A percentile compares a stretch with the other conserved stretches of the same genome.
Conservation (phyloP, 1,139 yeast species). For the Pichia sp. region DNA sequence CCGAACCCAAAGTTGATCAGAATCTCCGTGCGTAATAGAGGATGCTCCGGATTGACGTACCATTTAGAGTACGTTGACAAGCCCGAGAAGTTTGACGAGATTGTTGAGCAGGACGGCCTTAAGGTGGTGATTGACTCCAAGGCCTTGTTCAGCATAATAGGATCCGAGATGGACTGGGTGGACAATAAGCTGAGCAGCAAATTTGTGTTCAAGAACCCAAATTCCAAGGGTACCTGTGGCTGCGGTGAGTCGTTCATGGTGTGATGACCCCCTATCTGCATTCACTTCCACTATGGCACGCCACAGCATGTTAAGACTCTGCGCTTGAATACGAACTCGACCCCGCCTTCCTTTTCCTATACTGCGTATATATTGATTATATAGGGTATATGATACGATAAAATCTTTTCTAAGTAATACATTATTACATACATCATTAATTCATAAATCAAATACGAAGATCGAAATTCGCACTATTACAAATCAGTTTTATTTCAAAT, state of each 20-base stretch:
- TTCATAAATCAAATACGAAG: background rate
- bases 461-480: background rate
- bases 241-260: slow-evolving; percentile 99
- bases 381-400: background rate
- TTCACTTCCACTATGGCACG: background rate
- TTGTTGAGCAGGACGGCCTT: slow-evolving; percentile 89
- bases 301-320: background rate
- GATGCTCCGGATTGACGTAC: slow-evolving; percentile 93
- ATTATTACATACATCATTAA: background rate
- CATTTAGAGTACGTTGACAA: slow-evolving; percentile 82
- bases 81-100: slow-evolving; percentile 92
- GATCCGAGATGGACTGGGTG: slow-evolving; percentile 97
- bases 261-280: slow-evolving; percentile 30
- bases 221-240: slow-evolving; percentile 96
- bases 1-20: slow-evolving; percentile 88
- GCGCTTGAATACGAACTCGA: background rate
- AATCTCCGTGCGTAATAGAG: slow-evolving; percentile 92
- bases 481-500: background rate
- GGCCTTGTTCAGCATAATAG: slow-evolving; percentile 91
- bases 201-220: slow-evolving; percentile 90
- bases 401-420: slow-evolving; percentile 8
- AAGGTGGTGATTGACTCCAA: slow-evolving; percentile 91
- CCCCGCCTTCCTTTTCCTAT: background rate
- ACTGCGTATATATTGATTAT: background rate
- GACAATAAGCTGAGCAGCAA: slow-evolving; percentile 87